Base-by-base conservation (phyloP, 345 rosid species). In the Carallia pectinifolia region DNA sequence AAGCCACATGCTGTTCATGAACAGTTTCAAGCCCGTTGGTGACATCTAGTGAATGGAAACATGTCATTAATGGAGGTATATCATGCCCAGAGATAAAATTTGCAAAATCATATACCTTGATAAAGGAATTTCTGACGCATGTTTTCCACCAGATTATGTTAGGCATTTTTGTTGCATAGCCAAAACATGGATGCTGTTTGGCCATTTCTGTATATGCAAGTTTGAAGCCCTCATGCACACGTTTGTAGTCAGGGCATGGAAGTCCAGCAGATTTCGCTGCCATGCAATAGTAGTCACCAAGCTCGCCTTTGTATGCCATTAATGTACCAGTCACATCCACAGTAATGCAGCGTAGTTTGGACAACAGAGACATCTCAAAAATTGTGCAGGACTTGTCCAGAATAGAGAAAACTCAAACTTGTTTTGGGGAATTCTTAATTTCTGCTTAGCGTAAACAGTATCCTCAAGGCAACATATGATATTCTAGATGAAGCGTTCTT, bases 271-370 rank as follows among this genome's bases (percentile, higher is more conserved):
- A 81, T 82, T 95, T 95, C 71, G 99, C 97, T 59, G 97, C 99
- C 99, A 95, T 95, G 81, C 99, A 95, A 61, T 92, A 95, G 82
- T 92, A 95, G 83, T 95, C 97, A 66, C 99, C 99, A 66, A 95
- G 97, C 80, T 95, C 96, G 59, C 99, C 99, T 81, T 89, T 95
- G 81, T 95, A 95, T 34, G 99, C 99, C 55, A 95, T 76, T 61
- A 95, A 92, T 18, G 99, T 95, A 54, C 99, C 99, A 27, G 99
- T 95, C 33, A 92, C 99, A 89, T 95, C 99, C 72, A 95, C 81
- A 33, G 99, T 95, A 65, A 95, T 83, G 73, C 96, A 92, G 50
- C 96, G 77, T 54, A 95, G 47, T 59, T 79, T 92, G 39, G 97
- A 86, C 70, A 95, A 50, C 64, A 86, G 79, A 44, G 93, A 82